These are phyloP conservation scores for Inonotus obliquus DNA, from an alignment of 1,284 basidiomycete species.

Conservation along the genomic window DNA sequence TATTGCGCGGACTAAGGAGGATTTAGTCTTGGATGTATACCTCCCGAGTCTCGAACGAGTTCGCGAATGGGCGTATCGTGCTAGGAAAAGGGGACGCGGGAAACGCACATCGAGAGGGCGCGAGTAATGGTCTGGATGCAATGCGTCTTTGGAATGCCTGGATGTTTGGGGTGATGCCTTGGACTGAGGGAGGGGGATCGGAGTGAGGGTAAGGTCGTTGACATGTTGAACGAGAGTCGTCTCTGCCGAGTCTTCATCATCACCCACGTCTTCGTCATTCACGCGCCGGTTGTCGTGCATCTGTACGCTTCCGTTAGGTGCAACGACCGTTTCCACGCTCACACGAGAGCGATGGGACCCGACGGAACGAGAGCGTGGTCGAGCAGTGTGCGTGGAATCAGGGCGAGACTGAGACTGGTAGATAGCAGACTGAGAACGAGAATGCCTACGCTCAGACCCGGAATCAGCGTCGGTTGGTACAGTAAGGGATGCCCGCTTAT, in stretches of 20 bases:
- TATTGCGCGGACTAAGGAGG: neutral
- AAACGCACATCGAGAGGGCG: neutral
- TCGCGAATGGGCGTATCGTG: neutral
- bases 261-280: neutral
- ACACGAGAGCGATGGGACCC: neutral
- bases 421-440: neutral
- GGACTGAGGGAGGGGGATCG: neutral
- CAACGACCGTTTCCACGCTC: neutral
- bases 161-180: neutral
- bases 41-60: neutral
- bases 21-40: neutral
- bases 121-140: neutral
- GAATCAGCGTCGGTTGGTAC: neutral
- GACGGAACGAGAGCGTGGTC: neutral
- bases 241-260: neutral
- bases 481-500: neutral
- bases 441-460: neutral
- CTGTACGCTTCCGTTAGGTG: neutral
- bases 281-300: neutral
- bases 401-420: neutral
- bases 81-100: neutral
- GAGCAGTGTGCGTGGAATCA: neutral
- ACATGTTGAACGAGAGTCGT: conserved; percentile 7
- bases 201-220: neutral
- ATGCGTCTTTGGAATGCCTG: neutral